phyloP scores from a whole-genome alignment of 1,284 basidiomycete species.

The Cutaneotrichosporon sp. region DNA sequence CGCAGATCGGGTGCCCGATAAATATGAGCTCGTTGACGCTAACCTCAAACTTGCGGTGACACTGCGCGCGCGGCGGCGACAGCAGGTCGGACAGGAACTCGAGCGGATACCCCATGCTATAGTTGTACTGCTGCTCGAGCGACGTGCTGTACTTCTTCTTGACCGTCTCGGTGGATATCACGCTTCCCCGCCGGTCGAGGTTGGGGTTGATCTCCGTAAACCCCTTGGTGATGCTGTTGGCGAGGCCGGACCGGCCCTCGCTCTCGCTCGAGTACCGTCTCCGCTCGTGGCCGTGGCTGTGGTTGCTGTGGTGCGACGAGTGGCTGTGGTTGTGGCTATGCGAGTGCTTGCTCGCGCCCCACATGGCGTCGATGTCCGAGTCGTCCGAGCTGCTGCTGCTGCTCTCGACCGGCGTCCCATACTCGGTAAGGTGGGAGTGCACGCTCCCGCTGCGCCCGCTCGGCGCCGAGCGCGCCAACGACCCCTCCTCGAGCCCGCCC shows the following conservation, averaged over 20 bases:
- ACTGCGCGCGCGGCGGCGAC: slow-evolving; percentile 74
- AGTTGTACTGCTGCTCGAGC: slow-evolving; percentile 42
- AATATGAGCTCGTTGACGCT: slow-evolving; percentile 91
- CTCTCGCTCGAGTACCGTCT: slow-evolving; percentile 12
- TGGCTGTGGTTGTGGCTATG: neutral
- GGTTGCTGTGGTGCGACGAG: neutral
- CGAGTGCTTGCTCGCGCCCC: neutral
- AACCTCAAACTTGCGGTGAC: slow-evolving; percentile 93
- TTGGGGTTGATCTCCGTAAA: slow-evolving; percentile 14
- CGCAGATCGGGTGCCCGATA: slow-evolving; percentile 89
- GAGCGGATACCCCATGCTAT: slow-evolving; percentile 70
- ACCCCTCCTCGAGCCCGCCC: slow-evolving; percentile 4
- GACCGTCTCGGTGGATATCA: slow-evolving; percentile 17
- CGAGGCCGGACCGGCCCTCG: neutral
- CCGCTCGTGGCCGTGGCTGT: neutral
- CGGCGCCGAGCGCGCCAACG: neutral
- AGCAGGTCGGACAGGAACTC: slow-evolving; percentile 80
- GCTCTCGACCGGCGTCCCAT: slow-evolving; percentile 4
- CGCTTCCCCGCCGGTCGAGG: slow-evolving; percentile 3
- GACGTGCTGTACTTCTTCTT: slow-evolving; percentile 5
- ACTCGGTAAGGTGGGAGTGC: slow-evolving; percentile 17
- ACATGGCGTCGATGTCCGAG: slow-evolving; percentile 28
- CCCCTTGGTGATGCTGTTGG: neutral
- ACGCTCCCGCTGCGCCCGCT: slow-evolving; percentile 4
- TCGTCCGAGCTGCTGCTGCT: slow-evolving; percentile 24